Conservation (phyloP, 805 yeast genomes). For the Candida mattraensis region DNA sequence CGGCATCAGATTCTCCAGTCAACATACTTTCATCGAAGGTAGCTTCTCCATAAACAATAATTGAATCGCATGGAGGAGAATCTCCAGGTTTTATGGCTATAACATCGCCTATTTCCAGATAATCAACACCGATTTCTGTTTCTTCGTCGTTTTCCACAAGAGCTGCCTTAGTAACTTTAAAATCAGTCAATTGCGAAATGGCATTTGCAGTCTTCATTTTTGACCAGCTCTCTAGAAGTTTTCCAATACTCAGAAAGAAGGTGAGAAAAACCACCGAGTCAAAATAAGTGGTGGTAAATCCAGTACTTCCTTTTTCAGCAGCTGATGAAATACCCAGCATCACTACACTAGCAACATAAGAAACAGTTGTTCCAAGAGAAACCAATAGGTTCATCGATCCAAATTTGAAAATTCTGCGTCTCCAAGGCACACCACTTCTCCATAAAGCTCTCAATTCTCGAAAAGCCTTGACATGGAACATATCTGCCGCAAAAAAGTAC, state of each 20-base stretch:
- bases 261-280: conserved; percentile 79
- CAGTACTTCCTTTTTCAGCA: conserved; percentile 30
- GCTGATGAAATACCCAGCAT: conserved; percentile 48
- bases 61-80: conserved; percentile 60
- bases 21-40: conserved; percentile 62
- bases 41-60: conserved; percentile 45
- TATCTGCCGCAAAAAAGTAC: conserved; percentile 71
- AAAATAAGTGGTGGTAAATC: conserved; percentile 65
- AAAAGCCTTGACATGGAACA: conserved; percentile 67
- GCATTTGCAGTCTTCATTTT: conserved; percentile 69
- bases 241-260: conserved; percentile 69
- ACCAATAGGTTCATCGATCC: conserved; percentile 79
- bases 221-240: conserved; percentile 64
- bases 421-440: conserved; percentile 54
- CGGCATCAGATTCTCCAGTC: conserved; percentile 64
- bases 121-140: conserved; percentile 38
- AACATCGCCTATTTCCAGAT: conserved; percentile 52
- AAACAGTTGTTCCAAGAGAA: conserved; percentile 70
- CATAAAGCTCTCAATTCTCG: conserved; percentile 59
- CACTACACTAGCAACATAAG: conserved; percentile 68
- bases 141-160: conserved; percentile 34
- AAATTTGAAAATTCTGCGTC: conserved; percentile 58
- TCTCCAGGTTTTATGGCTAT: conserved; percentile 53
- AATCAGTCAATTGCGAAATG: conserved; percentile 48
- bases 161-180: conserved; percentile 52